Evolutionary conservation across 768 basidiomycete genomes (phyloP).

Genomic region (Trametes elegans): DNA sequence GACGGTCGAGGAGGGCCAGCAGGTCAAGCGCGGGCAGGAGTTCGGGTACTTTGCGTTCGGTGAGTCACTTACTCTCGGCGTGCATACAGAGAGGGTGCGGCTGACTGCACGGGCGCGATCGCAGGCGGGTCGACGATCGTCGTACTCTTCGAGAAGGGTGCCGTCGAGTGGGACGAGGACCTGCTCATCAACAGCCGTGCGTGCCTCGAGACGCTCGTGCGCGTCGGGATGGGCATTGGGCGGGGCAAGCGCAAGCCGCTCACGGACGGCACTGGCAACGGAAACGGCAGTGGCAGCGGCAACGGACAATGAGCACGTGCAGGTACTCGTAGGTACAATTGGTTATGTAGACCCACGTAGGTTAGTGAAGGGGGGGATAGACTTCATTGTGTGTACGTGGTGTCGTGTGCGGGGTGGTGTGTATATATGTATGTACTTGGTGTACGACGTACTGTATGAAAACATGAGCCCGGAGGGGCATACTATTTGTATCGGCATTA

Average conservation of each 20-base stretch:
- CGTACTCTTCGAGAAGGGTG: conserved; percentile 81
- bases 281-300: too few species aligned
- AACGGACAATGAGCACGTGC: too few species aligned
- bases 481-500: too few species aligned
- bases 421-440: too few species aligned
- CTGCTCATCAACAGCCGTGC: conserved; percentile 79
- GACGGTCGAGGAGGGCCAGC: conserved; percentile 82
- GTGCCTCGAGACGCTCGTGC: conserved; percentile 86
- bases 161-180: conserved; percentile 90
- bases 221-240: conserved; percentile 86
- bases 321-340: too few species aligned
- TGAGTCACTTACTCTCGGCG: conserved; percentile 36
- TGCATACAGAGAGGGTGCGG: too few species aligned
- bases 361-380: too few species aligned
- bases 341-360: too few species aligned
- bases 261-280: conserved; percentile 5
- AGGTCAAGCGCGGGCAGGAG: conserved; percentile 82
- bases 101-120: background rate
- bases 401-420: too few species aligned
- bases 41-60: conserved; percentile 96
- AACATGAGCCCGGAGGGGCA: too few species aligned
- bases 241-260: conserved; percentile 21
- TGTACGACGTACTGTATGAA: too few species aligned
- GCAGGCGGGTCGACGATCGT: conserved; percentile 92
- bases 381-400: too few species aligned